A percentile compares a stretch with the other conserved stretches of the same genome.
Evolutionary conservation across 2,329 filamentous ascomycete species (phyloP).

Genomic region (Emmonsiellopsis sp.): DNA sequence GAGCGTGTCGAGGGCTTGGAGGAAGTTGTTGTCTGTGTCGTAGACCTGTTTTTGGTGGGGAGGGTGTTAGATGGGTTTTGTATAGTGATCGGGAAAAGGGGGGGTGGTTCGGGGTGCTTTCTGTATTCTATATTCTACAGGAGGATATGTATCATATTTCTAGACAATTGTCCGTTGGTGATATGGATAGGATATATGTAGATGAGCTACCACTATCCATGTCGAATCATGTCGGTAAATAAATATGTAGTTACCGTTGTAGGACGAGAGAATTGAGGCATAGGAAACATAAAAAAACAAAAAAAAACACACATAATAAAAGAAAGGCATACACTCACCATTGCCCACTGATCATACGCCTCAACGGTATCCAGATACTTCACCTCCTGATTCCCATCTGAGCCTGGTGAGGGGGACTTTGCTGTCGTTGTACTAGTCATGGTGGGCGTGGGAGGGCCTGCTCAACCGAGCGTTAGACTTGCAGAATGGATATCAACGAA

Average conservation of each 20-base stretch:
- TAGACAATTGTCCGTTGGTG: neutral
- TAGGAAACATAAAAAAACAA: neutral
- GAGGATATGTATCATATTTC: neutral
- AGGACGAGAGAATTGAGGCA: neutral
- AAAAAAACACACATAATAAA: neutral
- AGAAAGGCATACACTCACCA: constrained; percentile 16
- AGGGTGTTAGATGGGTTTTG: neutral
- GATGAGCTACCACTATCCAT: too few relatives aligned
- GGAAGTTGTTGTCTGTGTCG: constrained; percentile 58
- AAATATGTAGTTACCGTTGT: too few relatives aligned
- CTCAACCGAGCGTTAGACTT: too few relatives aligned
- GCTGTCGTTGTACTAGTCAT: neutral
- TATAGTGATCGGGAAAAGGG: neutral
- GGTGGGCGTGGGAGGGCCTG: neutral
- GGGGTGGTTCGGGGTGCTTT: neutral
- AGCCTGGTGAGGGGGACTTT: neutral
- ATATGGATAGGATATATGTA: too few relatives aligned
- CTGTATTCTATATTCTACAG: neutral
- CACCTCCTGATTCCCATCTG: constrained; percentile 8
- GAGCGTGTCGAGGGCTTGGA: constrained; percentile 54
- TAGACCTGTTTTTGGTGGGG: constrained; percentile 37
- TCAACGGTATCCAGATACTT: constrained; percentile 27
- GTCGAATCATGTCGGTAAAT: too few relatives aligned
- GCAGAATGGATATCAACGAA: too few relatives aligned
- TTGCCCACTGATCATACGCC: constrained; percentile 31